Conservation (phyloP, 805 yeast genomes). For the Teunomyces barrocoloradensis region DNA sequence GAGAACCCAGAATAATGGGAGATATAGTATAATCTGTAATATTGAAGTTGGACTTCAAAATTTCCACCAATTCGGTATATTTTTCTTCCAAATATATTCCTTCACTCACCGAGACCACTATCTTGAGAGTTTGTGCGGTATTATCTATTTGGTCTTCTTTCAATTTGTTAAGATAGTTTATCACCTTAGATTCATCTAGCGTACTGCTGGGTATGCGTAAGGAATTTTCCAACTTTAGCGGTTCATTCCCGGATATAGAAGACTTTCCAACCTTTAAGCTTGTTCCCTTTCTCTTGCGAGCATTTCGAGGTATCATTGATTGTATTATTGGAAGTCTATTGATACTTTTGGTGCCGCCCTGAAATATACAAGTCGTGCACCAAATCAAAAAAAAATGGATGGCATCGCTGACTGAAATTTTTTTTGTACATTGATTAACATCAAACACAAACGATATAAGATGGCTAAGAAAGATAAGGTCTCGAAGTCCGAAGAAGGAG, state of each 20-base stretch:
- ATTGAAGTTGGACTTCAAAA: conserved; percentile 19
- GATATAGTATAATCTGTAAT: conserved; percentile 22
- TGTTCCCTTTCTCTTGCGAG: not conserved
- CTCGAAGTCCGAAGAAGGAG: conserved; percentile 34
- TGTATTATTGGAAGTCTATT: no score
- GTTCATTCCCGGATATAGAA: not conserved
- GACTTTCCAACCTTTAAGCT: not conserved
- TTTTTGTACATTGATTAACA: conserved; percentile 1
- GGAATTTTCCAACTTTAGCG: conserved; percentile 5
- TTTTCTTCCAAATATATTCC: conserved; percentile 20
- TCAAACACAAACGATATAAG: conserved; percentile 6
- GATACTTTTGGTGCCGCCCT: no score
- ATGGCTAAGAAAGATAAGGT: conserved; percentile 50
- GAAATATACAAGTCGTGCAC: not conserved
- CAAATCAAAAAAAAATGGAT: not conserved
- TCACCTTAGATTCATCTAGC: conserved; percentile 25
- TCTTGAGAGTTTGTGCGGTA: conserved; percentile 10
- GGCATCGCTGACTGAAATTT: conserved; percentile 11
- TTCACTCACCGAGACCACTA: conserved; percentile 24
- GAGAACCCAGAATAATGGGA: conserved; percentile 18
- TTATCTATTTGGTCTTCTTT: not conserved
- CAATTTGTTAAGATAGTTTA: conserved; percentile 20
- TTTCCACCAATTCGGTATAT: conserved; percentile 8
- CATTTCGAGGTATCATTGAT: not conserved
- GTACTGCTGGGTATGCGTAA: conserved; percentile 8